Evolutionary conservation across 2,329 filamentous ascomycete genomes (phyloP).

Genomic region (Penicillium sp.): DNA sequence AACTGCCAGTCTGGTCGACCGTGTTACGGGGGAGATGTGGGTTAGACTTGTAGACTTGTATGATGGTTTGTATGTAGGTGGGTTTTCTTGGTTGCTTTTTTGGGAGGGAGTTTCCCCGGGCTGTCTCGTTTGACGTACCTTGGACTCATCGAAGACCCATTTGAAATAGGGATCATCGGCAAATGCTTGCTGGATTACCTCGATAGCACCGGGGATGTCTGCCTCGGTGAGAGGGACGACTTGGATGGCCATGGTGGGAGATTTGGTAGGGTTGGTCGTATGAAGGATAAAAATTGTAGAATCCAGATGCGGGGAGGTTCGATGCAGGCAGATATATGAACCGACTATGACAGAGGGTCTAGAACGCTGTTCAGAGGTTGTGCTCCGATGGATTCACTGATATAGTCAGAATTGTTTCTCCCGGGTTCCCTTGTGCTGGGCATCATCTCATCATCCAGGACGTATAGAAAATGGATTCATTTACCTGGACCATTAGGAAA

Average conservation of each 20-base stretch:
- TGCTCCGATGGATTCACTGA: neutral
- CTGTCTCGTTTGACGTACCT: conserved; percentile 42
- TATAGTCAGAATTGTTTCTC: neutral
- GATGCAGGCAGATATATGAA: neutral
- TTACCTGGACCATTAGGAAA: neutral
- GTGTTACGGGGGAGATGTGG: conserved; percentile 17
- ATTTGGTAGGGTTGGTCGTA: neutral
- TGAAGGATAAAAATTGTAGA: neutral
- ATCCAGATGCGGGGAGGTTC: neutral
- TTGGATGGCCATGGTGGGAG: conserved; percentile 49
- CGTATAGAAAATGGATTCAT: neutral
- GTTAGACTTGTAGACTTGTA: conserved; percentile 20
- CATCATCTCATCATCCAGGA: neutral
- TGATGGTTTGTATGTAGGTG: no score
- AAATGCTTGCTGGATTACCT: conserved; percentile 64
- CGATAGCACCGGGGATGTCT: conserved; percentile 62
- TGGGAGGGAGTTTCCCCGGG: neutral
- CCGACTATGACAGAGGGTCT: neutral
- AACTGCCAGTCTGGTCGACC: conserved; percentile 15
- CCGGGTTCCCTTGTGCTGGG: neutral
- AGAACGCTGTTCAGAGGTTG: neutral
- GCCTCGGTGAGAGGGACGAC: conserved; percentile 54
- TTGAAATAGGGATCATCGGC: conserved; percentile 63
- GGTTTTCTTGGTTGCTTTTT: neutral
- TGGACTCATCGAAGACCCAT: conserved; percentile 61